These are phyloP conservation scores for Xylaria curta DNA, from an alignment of 495 filamentous ascomycete species.

Conservation along the genomic window DNA sequence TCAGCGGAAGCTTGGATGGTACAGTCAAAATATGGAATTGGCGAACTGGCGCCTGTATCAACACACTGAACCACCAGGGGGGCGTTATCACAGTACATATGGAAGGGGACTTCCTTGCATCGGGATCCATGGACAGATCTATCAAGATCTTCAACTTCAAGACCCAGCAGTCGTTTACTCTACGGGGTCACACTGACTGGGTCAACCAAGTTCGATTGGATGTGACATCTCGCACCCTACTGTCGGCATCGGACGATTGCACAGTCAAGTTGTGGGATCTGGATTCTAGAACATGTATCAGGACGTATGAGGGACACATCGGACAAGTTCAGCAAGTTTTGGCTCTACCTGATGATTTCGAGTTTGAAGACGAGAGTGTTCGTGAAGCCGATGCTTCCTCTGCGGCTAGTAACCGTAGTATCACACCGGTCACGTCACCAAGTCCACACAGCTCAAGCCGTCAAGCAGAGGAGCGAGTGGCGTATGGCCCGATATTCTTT, in stretches of 20 bases:
- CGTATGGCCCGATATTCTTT: slow-evolving; percentile 65
- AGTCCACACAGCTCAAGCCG: slow-evolving; percentile 28
- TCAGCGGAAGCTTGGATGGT: slow-evolving; percentile 79
- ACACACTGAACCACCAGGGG: slow-evolving; percentile 75
- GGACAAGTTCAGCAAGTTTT: slow-evolving; percentile 93
- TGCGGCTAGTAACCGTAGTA: slow-evolving; percentile 47
- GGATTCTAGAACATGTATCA: slow-evolving; percentile 77
- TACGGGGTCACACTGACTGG: slow-evolving; percentile 90
- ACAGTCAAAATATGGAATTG: slow-evolving; percentile 96
- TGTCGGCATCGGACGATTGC: slow-evolving; percentile 93
- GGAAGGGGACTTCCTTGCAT: slow-evolving; percentile 79
- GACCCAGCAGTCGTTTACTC: slow-evolving; percentile 74
- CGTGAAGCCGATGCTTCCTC: slow-evolving; percentile 64
- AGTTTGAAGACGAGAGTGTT: slow-evolving; percentile 74
- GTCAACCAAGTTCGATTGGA: slow-evolving; percentile 93
- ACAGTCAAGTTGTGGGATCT: slow-evolving; percentile 94
- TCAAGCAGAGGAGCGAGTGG: slow-evolving; percentile 52
- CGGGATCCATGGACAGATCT: slow-evolving; percentile 85
- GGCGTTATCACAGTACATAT: slow-evolving; percentile 90
- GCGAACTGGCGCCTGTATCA: slow-evolving; percentile 87
- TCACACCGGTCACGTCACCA: slow-evolving; percentile 38
- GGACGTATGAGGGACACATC: slow-evolving; percentile 89
- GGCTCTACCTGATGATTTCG: slow-evolving; percentile 81
- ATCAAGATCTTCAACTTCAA: slow-evolving; percentile 95
- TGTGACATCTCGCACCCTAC: slow-evolving; percentile 76